Conservation (phyloP, 2,329 filamentous ascomycete species). For the Drechslerella dactyloides region DNA sequence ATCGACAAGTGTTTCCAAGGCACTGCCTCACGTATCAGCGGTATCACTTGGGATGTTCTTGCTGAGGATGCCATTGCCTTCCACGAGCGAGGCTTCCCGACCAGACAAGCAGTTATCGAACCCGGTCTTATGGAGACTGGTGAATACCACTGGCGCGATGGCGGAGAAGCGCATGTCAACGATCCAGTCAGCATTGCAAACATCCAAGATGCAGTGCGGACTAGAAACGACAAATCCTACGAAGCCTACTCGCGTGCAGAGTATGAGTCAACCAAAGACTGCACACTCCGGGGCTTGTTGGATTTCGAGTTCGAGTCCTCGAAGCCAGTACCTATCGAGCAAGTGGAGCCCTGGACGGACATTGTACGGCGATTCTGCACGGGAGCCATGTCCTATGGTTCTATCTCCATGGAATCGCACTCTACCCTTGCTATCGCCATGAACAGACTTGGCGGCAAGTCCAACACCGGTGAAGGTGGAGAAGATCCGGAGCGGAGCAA, state of each 20-base stretch:
- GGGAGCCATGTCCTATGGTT: conserved; percentile 97
- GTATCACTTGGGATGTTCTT: conserved; percentile 90
- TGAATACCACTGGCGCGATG: conserved; percentile 98
- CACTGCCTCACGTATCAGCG: conserved; percentile 91
- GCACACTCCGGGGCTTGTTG: conserved; percentile 88
- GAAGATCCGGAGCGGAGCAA: conserved; percentile 91
- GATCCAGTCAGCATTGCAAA: conserved; percentile 94
- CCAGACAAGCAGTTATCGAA: conserved; percentile 75
- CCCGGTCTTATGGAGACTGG: conserved; percentile 87
- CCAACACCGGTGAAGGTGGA: conserved; percentile 96
- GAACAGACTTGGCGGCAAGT: conserved; percentile 95
- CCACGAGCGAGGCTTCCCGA: conserved; percentile 90
- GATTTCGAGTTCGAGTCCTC: conserved; percentile 95
- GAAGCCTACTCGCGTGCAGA: conserved; percentile 92
- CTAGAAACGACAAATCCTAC: conserved; percentile 98
- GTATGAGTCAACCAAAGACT: conserved; percentile 96
- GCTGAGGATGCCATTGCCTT: conserved; percentile 93
- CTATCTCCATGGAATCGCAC: conserved; percentile 98
- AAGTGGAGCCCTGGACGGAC: conserved; percentile 97
- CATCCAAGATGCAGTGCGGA: conserved; percentile 93
- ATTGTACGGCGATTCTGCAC: conserved; percentile 96
- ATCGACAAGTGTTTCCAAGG: conserved; percentile 94
- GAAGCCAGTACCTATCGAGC: conserved; percentile 85
- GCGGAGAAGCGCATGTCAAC: conserved; percentile 93
- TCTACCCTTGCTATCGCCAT: conserved; percentile 94